phyloP scores from a whole-genome alignment of 306 rosid species.

The Rosa chinensis region DNA sequence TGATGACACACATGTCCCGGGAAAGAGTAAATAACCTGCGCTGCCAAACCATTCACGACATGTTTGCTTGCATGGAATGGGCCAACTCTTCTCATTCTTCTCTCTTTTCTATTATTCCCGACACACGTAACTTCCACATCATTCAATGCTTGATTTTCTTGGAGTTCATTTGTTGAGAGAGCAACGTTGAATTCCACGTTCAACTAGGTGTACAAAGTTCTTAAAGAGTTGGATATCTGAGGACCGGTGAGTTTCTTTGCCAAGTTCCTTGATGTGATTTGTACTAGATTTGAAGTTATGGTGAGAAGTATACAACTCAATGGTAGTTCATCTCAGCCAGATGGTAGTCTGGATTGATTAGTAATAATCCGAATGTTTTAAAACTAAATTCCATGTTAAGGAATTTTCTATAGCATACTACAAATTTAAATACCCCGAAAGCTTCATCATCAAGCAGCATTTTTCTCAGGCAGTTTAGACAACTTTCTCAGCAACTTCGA shows the following conservation, averaged over 20 bases:
- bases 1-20: neutral
- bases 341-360: neutral
- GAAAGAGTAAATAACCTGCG: neutral
- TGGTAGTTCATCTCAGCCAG: neutral
- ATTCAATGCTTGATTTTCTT: neutral
- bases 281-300: neutral
- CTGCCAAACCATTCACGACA: neutral
- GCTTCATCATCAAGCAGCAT: conserved; percentile 26
- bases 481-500: conserved; percentile 23
- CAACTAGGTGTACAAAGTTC: neutral
- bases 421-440: neutral
- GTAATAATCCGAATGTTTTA: neutral
- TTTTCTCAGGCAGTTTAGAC: conserved; percentile 28
- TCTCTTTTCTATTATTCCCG: neutral
- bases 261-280: neutral
- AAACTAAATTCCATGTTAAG: neutral
- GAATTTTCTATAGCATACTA: neutral
- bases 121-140: neutral
- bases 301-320: neutral
- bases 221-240: neutral
- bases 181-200: neutral
- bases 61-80: neutral
- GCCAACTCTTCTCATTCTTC: neutral
- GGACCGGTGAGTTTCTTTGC: neutral
- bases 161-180: no score